phyloP scores from a whole-genome alignment of 1,139 yeast genomes.

The Yamadazyma triangularis region DNA sequence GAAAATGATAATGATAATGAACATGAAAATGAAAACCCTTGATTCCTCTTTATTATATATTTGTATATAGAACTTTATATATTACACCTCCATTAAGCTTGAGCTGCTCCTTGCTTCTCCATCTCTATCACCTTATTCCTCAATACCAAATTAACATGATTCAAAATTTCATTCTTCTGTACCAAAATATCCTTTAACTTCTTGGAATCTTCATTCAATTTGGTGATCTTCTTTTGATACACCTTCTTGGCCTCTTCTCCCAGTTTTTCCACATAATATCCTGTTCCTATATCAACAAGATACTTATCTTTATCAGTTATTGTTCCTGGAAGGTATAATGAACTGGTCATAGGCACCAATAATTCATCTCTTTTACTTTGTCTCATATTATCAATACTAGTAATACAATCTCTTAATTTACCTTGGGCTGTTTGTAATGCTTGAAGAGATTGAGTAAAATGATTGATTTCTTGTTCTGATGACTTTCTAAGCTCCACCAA shows the following conservation, averaged over 20 bases:
- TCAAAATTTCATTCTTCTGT: constrained; percentile 54
- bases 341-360: constrained; percentile 83
- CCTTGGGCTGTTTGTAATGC: constrained; percentile 81
- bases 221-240: constrained; percentile 69
- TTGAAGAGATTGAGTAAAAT: constrained; percentile 76
- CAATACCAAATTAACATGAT: constrained; percentile 51
- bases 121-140: constrained; percentile 40
- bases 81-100: not conserved
- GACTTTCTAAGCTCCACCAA: constrained; percentile 78
- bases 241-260: constrained; percentile 66
- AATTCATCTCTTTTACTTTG: constrained; percentile 45
- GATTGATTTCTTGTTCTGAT: constrained; percentile 81
- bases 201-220: constrained; percentile 66
- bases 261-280: constrained; percentile 83
- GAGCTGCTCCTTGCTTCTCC: constrained; percentile 27
- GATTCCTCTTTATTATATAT: constrained; percentile 1
- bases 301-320: constrained; percentile 60
- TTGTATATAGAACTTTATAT: not conserved
- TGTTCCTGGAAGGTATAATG: constrained; percentile 85
- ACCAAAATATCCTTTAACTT: constrained; percentile 72
- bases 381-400: constrained; percentile 60
- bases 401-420: constrained; percentile 78
- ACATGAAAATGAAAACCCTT: too few relatives aligned
- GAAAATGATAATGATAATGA: too few relatives aligned
- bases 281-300: constrained; percentile 94